Evolutionary conservation across 2,329 filamentous ascomycete species (phyloP), one percentile per base, ranked within the genome.

Genomic region (Exophiala alcalophila): DNA sequence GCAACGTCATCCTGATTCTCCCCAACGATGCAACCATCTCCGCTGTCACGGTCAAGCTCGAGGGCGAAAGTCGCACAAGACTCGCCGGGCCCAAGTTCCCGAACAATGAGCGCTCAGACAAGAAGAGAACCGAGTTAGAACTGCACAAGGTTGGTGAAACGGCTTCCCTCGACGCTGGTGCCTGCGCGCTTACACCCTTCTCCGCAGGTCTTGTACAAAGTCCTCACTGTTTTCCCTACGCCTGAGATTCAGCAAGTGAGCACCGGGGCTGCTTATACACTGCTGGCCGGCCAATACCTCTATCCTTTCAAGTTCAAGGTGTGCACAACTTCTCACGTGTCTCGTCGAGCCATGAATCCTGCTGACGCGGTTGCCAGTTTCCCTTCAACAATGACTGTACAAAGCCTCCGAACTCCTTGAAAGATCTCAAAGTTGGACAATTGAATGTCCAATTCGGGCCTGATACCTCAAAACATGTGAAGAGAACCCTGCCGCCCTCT

Each of bases 401-500:
- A 43, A 60, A 59, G 33, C 64, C 66, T 28, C 69, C 69, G 37
- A 69, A 62, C 50, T 59, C 70, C 59, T 60, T 70, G 45, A 67
- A 67, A 35, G 70, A 71, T 45, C 57, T 72, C 43, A 70, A 65
- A 45, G 63, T 71, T 36, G 63, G 61, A 8, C 67, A 68, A 15
- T 52, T 72, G 41, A 67, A 65, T 44, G 58, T 72, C 4, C 69
- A 72, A 45, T 63, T 71, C 51, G 65, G 65, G 16, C 63, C 63
- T 36, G 67, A 70, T 46, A 63, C 59, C 6, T 61, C 64, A 41
- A 69, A 68, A 32, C 92, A 98, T 68, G 80, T 92, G 51, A 92
- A 85, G 59, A 81, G 81, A 55, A 94, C 90, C 0, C 72, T 98
- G 8, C 92, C 92, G 4, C 92, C 92, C 0, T 94, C 89, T 4